Base-by-base conservation (phyloP, 2,329 filamentous ascomycete genomes). In the Aspergillus sp. region DNA sequence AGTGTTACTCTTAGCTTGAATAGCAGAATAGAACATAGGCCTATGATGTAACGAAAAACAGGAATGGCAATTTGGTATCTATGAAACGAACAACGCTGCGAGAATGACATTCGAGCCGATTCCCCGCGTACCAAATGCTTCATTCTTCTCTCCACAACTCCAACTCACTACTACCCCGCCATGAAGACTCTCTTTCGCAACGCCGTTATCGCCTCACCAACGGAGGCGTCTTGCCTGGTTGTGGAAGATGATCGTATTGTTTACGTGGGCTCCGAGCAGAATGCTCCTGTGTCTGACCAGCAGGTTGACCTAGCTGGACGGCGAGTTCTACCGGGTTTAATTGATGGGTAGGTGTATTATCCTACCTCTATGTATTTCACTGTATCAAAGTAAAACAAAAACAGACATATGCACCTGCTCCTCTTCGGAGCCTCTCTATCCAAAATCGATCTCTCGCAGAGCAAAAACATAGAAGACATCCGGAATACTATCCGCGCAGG, bases 261-360 rank as follows among this genome's bases (percentile, higher is more conserved):
- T 17, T 74, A 77, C 61, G 67, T 80, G 15, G 79, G 79, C 19
- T 47, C 49, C 4, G 66, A 71, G 2, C 42, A 71, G 9, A 63
- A 76, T 41, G 54, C 19, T 47, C 59, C 1, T 65, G 66, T 30
- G 51, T 47, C 17, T 48, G 55, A 54, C 49, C 57, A 42, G 58
- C 65, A 17, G 55, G 62, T 68, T 42, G 73, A 80, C 55, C 65
- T 82, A 6, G 51, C 68, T 0, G 66, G 70, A 8, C 69, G 67
- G 34, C 70, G 75, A 24, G 67, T 81, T 1, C 64, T 80, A 1
- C 79, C 80, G 0, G 75, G 77, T 0, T 82, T 82, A 57, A 76
- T 82, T 40, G 80, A 82, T 60, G 77, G 75, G 17, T 79, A 81
- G 7, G 15, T 33, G 4, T 15, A 22, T 27, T 30, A 9, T 30